phyloP scores from a whole-genome alignment of 805 yeast genomes.

The Saturnispora quitensis region DNA sequence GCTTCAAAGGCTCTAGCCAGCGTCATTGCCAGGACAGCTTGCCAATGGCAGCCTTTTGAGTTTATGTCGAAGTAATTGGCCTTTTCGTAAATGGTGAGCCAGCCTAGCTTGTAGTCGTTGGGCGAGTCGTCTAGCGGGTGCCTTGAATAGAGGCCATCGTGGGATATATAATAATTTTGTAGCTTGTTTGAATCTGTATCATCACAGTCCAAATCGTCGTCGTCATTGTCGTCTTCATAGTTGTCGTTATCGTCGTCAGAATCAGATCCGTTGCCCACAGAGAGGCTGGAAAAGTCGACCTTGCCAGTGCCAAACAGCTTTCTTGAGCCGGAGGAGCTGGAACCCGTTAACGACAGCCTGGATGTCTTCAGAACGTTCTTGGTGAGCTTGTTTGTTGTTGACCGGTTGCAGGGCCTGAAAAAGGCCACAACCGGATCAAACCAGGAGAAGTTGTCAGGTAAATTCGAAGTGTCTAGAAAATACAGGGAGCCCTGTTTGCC shows the following conservation, averaged over 20 bases:
- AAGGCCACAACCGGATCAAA: conserved; percentile 20
- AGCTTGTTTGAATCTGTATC: conserved; percentile 10
- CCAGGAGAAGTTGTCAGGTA: conserved; percentile 18
- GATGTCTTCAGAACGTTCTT: conserved; percentile 19
- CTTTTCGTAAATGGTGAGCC: conserved; percentile 55
- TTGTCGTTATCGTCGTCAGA: conserved; percentile 7
- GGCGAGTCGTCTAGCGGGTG: conserved; percentile 55
- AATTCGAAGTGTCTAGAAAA: conserved; percentile 17
- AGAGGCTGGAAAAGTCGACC: conserved; percentile 9
- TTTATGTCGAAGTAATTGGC: conserved; percentile 20
- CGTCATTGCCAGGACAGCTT: conserved; percentile 42
- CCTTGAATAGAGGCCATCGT: conserved; percentile 46
- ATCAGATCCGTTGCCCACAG: neutral
- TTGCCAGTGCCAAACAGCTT: conserved; percentile 8
- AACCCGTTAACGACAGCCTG: neutral
- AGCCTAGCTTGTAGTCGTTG: conserved; percentile 50
- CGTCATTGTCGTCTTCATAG: conserved; percentile 15
- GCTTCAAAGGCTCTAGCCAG: conserved; percentile 41
- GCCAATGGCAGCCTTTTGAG: conserved; percentile 46
- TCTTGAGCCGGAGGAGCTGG: neutral
- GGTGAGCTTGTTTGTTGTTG: conserved; percentile 20
- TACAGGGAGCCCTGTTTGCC: conserved; percentile 25
- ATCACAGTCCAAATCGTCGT: conserved; percentile 10
- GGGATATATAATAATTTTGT: conserved; percentile 31
- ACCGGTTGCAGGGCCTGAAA: conserved; percentile 27